Percentiles rank a stretch among this genome's conserved stretches.
Evolutionary conservation across 805 yeast species (phyloP).

Genomic region (Vanderwaltozyma yarrowii): DNA sequence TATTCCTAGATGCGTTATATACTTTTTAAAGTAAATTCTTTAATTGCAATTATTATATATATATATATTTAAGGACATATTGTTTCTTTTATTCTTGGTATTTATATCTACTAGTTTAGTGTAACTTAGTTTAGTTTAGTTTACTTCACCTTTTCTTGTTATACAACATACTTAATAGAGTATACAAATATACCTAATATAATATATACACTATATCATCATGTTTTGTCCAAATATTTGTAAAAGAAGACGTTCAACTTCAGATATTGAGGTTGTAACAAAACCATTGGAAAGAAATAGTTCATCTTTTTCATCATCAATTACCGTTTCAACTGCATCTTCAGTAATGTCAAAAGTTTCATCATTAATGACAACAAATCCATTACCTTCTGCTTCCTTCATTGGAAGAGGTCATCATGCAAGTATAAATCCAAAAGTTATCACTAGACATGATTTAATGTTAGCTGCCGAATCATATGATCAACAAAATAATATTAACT

Average conservation of each 20-base stretch:
- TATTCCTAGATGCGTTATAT: too few species aligned
- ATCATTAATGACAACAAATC: constrained; percentile 1
- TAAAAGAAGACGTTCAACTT: not conserved
- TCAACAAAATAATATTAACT: not conserved
- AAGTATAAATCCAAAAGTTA: constrained; percentile 4
- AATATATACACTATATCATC: too few species aligned
- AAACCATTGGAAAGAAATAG: too few species aligned
- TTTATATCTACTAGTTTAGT: too few species aligned
- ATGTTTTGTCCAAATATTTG: not conserved
- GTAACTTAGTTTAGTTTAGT: too few species aligned
- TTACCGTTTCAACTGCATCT: not conserved
- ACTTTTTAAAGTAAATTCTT: too few species aligned
- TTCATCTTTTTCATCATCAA: not conserved
- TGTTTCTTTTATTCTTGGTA: too few species aligned
- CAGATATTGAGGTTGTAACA: not conserved
- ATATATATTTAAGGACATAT: too few species aligned
- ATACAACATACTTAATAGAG: too few species aligned
- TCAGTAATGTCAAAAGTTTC: constrained; percentile 1
- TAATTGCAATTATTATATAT: too few species aligned
- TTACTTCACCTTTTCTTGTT: too few species aligned
- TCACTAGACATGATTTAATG: constrained; percentile 18
- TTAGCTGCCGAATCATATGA: constrained; percentile 9
- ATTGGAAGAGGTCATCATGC: constrained; percentile 2
- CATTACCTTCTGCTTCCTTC: not conserved
- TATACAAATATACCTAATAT: too few species aligned